A percentile compares a stretch with the other conserved stretches of the same genome.
phyloP scores from a whole-genome alignment of 2,329 filamentous ascomycete species.

The Lachnellula occidentalis region DNA sequence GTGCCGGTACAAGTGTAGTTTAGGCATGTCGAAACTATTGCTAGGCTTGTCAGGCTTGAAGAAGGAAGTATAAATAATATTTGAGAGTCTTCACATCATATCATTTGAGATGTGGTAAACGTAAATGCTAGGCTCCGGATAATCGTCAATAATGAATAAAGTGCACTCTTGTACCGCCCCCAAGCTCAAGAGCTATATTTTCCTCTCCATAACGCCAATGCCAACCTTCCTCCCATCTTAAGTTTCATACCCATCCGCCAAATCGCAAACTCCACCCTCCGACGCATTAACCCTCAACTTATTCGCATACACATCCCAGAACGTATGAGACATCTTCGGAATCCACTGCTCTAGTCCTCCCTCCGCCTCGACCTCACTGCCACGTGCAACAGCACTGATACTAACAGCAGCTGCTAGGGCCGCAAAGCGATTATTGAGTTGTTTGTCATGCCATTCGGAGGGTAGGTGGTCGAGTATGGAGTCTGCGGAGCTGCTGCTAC shows the following conservation, averaged over 20 bases:
- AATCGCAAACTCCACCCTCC: slow-evolving; percentile 25
- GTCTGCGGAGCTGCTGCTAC: neutral
- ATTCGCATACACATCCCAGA: slow-evolving; percentile 30
- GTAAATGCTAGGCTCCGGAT: too few relatives aligned
- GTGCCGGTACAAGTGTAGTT: slow-evolving; percentile 11
- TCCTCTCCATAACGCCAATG: too few relatives aligned
- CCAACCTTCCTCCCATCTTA: neutral
- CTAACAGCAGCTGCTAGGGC: neutral
- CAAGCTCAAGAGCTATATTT: too few relatives aligned
- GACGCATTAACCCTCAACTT: slow-evolving; percentile 30
- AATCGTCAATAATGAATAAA: too few relatives aligned
- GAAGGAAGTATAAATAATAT: too few relatives aligned
- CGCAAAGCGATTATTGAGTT: neutral
- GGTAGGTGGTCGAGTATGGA: neutral
- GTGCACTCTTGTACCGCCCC: too few relatives aligned
- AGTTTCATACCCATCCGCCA: slow-evolving; percentile 3
- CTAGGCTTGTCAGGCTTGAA: too few relatives aligned
- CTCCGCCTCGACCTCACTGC: neutral
- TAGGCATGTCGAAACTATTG: too few relatives aligned
- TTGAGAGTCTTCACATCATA: too few relatives aligned
- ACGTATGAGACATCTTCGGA: slow-evolving; percentile 13
- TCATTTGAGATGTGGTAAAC: too few relatives aligned
- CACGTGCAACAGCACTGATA: neutral
- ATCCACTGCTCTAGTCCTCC: slow-evolving; percentile 15
- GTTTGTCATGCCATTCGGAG: too few relatives aligned